Conservation (phyloP, 1,284 basidiomycete genomes). For the Apiotrichum gamsii region DNA sequence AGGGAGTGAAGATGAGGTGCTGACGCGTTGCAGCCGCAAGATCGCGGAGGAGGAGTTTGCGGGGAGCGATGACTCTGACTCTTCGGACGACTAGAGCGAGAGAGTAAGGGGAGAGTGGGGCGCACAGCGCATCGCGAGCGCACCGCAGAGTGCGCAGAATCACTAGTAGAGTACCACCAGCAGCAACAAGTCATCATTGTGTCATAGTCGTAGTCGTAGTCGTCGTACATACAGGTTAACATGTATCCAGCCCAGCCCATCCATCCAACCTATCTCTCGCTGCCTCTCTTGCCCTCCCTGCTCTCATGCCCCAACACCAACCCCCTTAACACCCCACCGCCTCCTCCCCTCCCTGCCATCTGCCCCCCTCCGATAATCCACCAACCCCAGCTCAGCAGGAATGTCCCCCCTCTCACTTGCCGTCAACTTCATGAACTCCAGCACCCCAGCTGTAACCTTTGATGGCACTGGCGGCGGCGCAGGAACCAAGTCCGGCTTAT, state of each 20-base stretch:
- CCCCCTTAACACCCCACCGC: constrained; percentile 20
- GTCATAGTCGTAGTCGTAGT: too few species aligned
- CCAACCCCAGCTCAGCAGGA: constrained; percentile 41
- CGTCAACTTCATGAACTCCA: constrained; percentile 44
- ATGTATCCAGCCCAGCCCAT: too few species aligned
- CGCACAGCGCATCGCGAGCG: too few species aligned
- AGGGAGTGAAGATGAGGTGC: too few species aligned
- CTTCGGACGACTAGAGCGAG: constrained; percentile 3
- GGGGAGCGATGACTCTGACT: constrained; percentile 7
- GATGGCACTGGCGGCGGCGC: constrained; percentile 5
- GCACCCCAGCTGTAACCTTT: constrained; percentile 31
- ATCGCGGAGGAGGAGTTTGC: constrained; percentile 14
- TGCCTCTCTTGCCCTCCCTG: too few species aligned
- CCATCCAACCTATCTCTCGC: too few species aligned
- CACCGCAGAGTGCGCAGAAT: too few species aligned
- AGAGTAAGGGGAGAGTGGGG: too few species aligned
- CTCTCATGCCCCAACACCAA: too few species aligned
- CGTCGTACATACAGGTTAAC: too few species aligned
- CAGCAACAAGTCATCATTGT: too few species aligned
- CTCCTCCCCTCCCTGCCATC: constrained; percentile 12
- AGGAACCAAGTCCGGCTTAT: constrained; percentile 10
- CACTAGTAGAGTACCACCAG: too few species aligned
- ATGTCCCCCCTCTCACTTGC: constrained; percentile 40
- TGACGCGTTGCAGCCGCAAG: constrained; percentile 11
- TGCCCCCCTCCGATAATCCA: constrained; percentile 31